These are phyloP conservation scores for Alternaria sp. DNA, from an alignment of 2,329 filamentous ascomycete genomes.

Conservation along the genomic window DNA sequence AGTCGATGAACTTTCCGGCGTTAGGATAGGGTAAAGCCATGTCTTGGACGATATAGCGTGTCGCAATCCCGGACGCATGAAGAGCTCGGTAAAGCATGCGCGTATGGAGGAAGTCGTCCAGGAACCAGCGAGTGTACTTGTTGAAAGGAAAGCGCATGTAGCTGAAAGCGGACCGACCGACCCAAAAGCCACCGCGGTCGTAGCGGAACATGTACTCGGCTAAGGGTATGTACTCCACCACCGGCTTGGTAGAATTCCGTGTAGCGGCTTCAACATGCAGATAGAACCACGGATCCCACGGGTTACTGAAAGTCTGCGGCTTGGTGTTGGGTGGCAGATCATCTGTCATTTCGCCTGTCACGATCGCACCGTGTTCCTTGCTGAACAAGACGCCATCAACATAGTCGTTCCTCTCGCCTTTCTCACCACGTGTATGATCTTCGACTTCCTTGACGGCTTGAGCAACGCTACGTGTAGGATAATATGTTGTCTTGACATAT, in stretches of 20 bases:
- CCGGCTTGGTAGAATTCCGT: conserved; percentile 37
- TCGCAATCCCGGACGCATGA: conserved; percentile 65
- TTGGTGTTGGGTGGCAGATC: conserved; percentile 35
- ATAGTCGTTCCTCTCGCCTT: conserved; percentile 51
- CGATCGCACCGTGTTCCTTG: conserved; percentile 50
- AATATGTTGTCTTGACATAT: conserved; percentile 59
- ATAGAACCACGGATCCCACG: conserved; percentile 60
- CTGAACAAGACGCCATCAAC: conserved; percentile 60
- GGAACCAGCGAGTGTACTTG: conserved; percentile 64
- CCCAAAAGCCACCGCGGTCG: conserved; percentile 74
- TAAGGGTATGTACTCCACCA: conserved; percentile 65
- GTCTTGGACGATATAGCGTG: conserved; percentile 70
- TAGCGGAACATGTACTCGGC: conserved; percentile 74
- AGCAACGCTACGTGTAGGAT: conserved; percentile 50
- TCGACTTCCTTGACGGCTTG: conserved; percentile 52
- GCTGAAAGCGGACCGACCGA: conserved; percentile 65
- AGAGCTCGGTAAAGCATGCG: conserved; percentile 70
- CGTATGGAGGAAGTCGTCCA: conserved; percentile 69
- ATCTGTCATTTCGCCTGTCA: conserved; percentile 54
- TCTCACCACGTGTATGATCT: conserved; percentile 44
- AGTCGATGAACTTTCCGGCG: conserved; percentile 53
- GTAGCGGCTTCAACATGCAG: conserved; percentile 53
- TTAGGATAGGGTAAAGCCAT: conserved; percentile 57
- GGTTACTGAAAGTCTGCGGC: conserved; percentile 49
- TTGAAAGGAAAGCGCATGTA: conserved; percentile 73